Evolutionary conservation across 129 eudicot genomes (phyloP).

Genomic region (Helichrysum umbraculigerum): DNA sequence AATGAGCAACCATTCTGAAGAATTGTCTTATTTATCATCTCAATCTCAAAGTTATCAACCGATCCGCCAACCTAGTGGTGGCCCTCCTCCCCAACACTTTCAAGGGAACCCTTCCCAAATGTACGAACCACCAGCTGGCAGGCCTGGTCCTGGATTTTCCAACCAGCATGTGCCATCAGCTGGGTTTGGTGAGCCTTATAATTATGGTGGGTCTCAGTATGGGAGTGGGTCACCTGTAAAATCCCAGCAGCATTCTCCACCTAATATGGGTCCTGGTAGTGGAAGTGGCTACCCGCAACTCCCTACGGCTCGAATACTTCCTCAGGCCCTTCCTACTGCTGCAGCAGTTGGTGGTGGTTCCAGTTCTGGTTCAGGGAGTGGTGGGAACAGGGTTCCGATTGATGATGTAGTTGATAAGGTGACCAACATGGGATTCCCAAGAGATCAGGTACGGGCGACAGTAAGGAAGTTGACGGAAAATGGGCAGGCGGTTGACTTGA

Average conservation of each 20-base stretch:
- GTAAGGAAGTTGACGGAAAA: constrained; percentile 85
- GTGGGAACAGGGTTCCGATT: constrained; percentile 85
- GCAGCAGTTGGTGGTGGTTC: constrained; percentile 55
- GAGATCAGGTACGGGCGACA: constrained; percentile 86
- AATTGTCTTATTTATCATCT: constrained; percentile 50
- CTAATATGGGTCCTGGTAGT: constrained; percentile 44
- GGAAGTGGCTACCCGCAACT: constrained; percentile 71
- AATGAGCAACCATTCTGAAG: constrained; percentile 59
- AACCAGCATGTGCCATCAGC: constrained; percentile 52
- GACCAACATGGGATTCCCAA: constrained; percentile 86
- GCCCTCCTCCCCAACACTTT: constrained; percentile 63
- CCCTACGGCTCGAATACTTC: constrained; percentile 80
- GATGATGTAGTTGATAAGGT: constrained; percentile 96
- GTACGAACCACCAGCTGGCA: constrained; percentile 53
- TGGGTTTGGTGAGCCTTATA: constrained; percentile 56
- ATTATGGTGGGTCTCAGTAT: constrained; percentile 64
- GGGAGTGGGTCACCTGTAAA: constrained; percentile 62
- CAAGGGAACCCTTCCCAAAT: constrained; percentile 48
- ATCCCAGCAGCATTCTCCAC: constrained; percentile 48
- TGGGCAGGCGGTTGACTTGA: constrained; percentile 89
- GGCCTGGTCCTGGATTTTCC: constrained; percentile 60
- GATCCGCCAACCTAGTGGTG: constrained; percentile 54
- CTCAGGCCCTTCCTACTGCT: constrained; percentile 83
- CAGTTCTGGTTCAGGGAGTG: constrained; percentile 51
- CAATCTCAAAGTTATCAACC: constrained; percentile 64